Percentiles rank a stretch among this genome's conserved stretches.
phyloP scores from a whole-genome alignment of 78 protist species.

The Dictyostelium purpureum region DNA sequence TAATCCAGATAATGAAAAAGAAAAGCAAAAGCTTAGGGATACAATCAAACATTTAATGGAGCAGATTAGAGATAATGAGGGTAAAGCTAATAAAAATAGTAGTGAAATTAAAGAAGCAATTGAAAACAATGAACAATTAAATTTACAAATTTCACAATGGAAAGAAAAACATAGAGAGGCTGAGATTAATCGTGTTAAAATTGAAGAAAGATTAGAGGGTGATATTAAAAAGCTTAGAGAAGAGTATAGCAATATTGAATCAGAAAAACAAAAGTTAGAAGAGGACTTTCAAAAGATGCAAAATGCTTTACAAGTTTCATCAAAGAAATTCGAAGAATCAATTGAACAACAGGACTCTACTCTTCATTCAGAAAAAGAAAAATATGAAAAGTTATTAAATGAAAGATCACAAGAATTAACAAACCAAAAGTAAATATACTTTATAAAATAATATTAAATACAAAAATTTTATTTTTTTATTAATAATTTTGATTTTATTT shows the following conservation, averaged over 20 bases:
- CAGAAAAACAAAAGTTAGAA: slow-evolving; percentile 12
- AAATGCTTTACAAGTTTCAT: not conserved
- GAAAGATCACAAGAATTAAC: not conserved
- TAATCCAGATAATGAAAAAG: slow-evolving; percentile 46
- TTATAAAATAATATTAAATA: not conserved
- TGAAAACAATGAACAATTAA: not conserved
- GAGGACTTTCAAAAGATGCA: not conserved
- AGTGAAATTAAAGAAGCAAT: not conserved
- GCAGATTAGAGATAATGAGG: slow-evolving; percentile 44
- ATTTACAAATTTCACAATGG: not conserved
- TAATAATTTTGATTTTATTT: too few species aligned
- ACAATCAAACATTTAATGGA: slow-evolving; percentile 70
- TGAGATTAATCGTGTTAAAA: slow-evolving; percentile 55
- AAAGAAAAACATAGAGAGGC: slow-evolving; percentile 50
- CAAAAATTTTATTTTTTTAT: not conserved
- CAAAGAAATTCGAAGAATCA: slow-evolving; percentile 2
- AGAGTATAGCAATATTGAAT: not conserved
- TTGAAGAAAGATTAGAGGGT: slow-evolving; percentile 37
- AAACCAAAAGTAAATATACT: too few species aligned
- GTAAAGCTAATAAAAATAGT: not conserved
- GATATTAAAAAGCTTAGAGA: slow-evolving; percentile 13
- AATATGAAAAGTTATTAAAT: slow-evolving; percentile 1
- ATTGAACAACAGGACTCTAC: not conserved
- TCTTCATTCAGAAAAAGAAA: slow-evolving; percentile 1
- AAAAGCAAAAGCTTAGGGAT: slow-evolving; percentile 45